Evolutionary conservation across 2,329 filamentous ascomycete species (phyloP).

Genomic region (Xylaria digitata): DNA sequence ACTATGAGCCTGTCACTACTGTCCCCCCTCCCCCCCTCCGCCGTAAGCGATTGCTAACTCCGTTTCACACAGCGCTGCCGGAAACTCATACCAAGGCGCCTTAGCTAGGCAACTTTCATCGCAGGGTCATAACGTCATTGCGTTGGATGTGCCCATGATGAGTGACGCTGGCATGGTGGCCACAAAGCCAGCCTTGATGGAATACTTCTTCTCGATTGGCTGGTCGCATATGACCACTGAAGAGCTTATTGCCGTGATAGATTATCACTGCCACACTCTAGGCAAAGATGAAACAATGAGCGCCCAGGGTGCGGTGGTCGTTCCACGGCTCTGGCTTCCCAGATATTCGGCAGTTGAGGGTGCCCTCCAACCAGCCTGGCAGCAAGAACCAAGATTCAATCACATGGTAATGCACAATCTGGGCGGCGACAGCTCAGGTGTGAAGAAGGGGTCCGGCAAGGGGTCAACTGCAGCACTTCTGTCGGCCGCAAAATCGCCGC

Average conservation of each 20-base stretch:
- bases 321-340: slow-evolving; percentile 28
- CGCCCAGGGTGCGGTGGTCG: slow-evolving; percentile 21
- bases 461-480: slow-evolving; percentile 16
- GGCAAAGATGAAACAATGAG: slow-evolving; percentile 18
- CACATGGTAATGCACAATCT: slow-evolving; percentile 21
- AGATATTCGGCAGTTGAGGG: slow-evolving; percentile 22
- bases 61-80: slow-evolving; percentile 40
- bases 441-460: slow-evolving; percentile 11
- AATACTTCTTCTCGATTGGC: slow-evolving; percentile 28
- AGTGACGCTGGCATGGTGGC: slow-evolving; percentile 43
- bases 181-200: slow-evolving; percentile 30
- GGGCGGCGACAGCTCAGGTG: neutral
- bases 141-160: slow-evolving; percentile 46
- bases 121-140: slow-evolving; percentile 38
- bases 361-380: slow-evolving; percentile 19
- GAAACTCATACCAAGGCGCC: slow-evolving; percentile 40
- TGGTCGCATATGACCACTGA: slow-evolving; percentile 35
- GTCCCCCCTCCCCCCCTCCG: too few species aligned
- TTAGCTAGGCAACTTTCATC: slow-evolving; percentile 41
- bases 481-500: neutral
- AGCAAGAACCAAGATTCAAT: slow-evolving; percentile 20
- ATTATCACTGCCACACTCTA: slow-evolving; percentile 38
- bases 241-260: slow-evolving; percentile 45
- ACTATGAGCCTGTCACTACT: neutral
- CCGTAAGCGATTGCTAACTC: slow-evolving; percentile 38